phyloP scores from a whole-genome alignment of 345 rosid species.

The Rhizophora apiculata region DNA sequence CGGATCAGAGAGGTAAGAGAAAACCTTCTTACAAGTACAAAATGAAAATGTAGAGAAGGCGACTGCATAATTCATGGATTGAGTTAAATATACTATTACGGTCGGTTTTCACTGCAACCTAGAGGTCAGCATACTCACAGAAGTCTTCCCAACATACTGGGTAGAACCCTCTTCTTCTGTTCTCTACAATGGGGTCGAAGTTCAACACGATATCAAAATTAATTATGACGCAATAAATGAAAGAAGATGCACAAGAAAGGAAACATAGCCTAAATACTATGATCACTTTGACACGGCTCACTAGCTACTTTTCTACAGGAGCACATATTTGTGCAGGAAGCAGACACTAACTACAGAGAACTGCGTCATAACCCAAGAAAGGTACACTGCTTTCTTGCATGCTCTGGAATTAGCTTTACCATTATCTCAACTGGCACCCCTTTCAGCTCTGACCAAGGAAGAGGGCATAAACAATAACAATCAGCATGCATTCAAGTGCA shows the following conservation, averaged over 20 bases:
- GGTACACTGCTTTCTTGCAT: conserved; percentile 80
- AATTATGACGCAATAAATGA: conserved; percentile 1
- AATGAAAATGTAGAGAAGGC: no score
- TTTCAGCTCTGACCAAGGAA: conserved; percentile 60
- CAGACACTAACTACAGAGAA: conserved; percentile 26
- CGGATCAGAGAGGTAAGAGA: no score
- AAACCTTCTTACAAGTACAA: no score
- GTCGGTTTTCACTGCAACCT: not conserved
- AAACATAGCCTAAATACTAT: conserved; percentile 3
- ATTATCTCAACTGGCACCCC: conserved; percentile 65
- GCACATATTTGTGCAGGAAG: conserved; percentile 28
- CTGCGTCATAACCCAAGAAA: conserved; percentile 61
- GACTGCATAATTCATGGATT: no score
- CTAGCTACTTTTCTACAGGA: conserved; percentile 27
- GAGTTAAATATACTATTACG: not conserved
- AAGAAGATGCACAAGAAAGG: conserved; percentile 5
- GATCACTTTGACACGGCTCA: conserved; percentile 7
- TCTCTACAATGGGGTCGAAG: conserved; percentile 1
- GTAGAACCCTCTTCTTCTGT: conserved; percentile 2
- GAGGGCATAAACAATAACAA: conserved; percentile 8
- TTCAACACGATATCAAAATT: not conserved
- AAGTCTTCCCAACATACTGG: conserved; percentile 2
- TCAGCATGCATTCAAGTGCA: not conserved
- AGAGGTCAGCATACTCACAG: conserved; percentile 1
- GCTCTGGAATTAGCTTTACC: conserved; percentile 74